Base-by-base conservation (phyloP, 148 eudicot species). In the Rheum nobile region DNA sequence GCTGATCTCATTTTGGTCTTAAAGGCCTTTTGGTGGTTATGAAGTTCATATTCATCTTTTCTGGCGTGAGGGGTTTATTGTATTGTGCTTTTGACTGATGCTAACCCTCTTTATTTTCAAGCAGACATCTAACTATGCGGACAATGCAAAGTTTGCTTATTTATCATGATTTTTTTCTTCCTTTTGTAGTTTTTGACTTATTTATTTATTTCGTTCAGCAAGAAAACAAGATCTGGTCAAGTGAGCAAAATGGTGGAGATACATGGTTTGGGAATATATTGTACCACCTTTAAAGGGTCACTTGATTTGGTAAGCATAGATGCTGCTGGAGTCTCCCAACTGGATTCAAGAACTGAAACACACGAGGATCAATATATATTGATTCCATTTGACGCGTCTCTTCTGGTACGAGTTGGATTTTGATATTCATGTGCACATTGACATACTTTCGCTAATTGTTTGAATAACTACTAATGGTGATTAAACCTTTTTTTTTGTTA, bases 191-290 rank as follows among this genome's bases (percentile, higher is more conserved):
- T 65, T 32, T 65, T 34, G 41, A 37, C 19, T 59, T 46, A 28
- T 24, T 42, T 47, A 82, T 72, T 81, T 84, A 81, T 87, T 77
- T 78, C 85, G 46, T 78, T 81, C 67, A 83, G 75, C 43, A 79
- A 78, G 71, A 91, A 84, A 84, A 72, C 83, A 76, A 87, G 82
- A 82, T 82, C 88, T 68, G 85, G 91, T 79, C 97, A 88, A 80
- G 96, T 89, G 34, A 85, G 81, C 85, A 94, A 94, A 87, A 57
- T 82, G 78, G 87, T 88, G 73, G 93, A 90, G 85, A 88, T 94
- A 81, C 85, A 80, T 73, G 88, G 86, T 70, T 83, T 94, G 77
- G 90, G 89, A 77, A 82, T 94, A 57, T 85, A 94, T 54, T 94
- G 93, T 78, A 76, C 78, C 77, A 78, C 85, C 63, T 79, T 74